These are phyloP conservation scores for Elongisporangium anandrum DNA, from an alignment of 352 stramenopile species.

Conservation along the genomic window DNA sequence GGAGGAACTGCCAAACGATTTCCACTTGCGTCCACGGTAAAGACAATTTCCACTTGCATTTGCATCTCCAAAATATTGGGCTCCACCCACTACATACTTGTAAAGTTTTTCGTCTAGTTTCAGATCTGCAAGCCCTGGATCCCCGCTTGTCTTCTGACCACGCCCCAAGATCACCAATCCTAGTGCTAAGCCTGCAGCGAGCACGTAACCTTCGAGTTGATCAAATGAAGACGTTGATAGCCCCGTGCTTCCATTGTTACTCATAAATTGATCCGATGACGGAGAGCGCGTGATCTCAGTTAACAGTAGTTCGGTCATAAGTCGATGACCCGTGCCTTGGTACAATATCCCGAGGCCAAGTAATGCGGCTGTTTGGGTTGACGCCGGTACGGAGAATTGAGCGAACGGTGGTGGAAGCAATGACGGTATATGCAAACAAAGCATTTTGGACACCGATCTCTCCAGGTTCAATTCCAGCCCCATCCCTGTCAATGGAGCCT, in stretches of 20 bases:
- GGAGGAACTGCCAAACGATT: constrained; percentile 29
- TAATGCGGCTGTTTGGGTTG: constrained; percentile 94
- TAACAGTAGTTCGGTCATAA: constrained; percentile 98
- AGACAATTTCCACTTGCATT: constrained; percentile 52
- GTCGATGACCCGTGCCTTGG: constrained; percentile 91
- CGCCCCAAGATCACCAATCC: constrained; percentile 94
- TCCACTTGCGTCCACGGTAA: constrained; percentile 68
- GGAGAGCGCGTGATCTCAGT: constrained; percentile 93
- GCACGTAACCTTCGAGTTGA: constrained; percentile 93
- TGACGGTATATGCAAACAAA: constrained; percentile 97
- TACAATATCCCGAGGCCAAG: constrained; percentile 96
- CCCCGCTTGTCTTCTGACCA: constrained; percentile 53
- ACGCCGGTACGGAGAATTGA: constrained; percentile 94
- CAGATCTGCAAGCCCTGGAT: constrained; percentile 92
- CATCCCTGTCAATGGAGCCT: constrained; percentile 30
- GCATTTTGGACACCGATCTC: constrained; percentile 95
- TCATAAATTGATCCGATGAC: constrained; percentile 65
- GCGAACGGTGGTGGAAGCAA: constrained; percentile 93
- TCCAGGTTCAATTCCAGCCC: constrained; percentile 65
- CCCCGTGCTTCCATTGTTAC: constrained; percentile 29
- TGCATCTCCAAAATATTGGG: constrained; percentile 37
- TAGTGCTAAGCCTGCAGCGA: constrained; percentile 91
- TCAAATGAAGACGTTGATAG: constrained; percentile 59
- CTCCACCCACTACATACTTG: constrained; percentile 91
- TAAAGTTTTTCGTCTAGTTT: constrained; percentile 96